Conservation (phyloP, 129 eudicot genomes). For the Saposhnikovia divaricata region DNA sequence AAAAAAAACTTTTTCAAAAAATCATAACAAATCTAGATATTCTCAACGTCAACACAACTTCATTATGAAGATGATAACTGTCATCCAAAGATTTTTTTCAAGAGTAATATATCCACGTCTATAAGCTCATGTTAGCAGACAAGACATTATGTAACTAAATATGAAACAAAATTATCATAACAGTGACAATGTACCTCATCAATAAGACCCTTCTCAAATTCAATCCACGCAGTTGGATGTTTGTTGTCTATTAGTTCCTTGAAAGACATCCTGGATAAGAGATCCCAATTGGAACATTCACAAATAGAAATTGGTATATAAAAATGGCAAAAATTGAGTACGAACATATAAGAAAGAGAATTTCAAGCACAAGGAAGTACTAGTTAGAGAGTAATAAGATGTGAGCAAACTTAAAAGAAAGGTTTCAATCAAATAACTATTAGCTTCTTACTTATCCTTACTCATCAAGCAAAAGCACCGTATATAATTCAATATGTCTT, state of each 20-base stretch:
- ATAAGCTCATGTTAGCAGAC: not conserved
- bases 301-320: not conserved
- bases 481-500: too few species aligned
- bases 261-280: slow-evolving; percentile 74
- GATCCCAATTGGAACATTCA: slow-evolving; percentile 12
- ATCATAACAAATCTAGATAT: too few species aligned
- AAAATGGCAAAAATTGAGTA: too few species aligned
- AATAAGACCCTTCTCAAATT: slow-evolving; percentile 85
- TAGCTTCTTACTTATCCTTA: too few species aligned
- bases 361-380: not conserved
- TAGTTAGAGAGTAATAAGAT: too few species aligned
- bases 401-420: too few species aligned
- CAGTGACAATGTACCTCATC: slow-evolving; percentile 52
- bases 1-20: not conserved
- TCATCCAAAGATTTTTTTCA: not conserved
- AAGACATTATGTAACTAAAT: not conserved
- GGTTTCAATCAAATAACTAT: too few species aligned
- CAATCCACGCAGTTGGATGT: slow-evolving; percentile 94
- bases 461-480: too few species aligned
- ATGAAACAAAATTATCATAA: not conserved
- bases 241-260: slow-evolving; percentile 88
- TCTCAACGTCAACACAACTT: too few species aligned
- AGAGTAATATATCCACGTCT: not conserved
- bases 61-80: not conserved
- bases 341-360: too few species aligned